A percentile compares a stretch with the other conserved stretches of the same genome.
phyloP scores from a whole-genome alignment of 1,284 basidiomycete genomes.

The Trichosporon faecale region DNA sequence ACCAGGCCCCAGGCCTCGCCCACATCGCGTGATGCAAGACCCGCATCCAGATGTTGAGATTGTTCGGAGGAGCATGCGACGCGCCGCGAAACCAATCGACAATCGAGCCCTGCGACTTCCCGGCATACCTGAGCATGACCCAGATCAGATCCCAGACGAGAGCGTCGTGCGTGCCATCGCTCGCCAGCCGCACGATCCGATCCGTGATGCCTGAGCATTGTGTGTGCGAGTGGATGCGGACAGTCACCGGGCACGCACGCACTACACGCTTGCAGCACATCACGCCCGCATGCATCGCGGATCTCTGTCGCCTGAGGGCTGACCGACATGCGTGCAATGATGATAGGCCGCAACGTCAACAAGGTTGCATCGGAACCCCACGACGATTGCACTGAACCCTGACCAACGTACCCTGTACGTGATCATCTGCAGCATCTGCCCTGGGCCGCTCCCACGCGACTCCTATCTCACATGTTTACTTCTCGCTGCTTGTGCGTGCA shows the following conservation, averaged over 20 bases:
- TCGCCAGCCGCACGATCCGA: too few species aligned
- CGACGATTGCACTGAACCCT: not conserved
- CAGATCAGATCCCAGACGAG: not conserved
- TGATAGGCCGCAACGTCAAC: not conserved
- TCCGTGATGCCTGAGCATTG: not conserved
- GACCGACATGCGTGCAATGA: not conserved
- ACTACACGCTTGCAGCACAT: not conserved
- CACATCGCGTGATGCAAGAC: not conserved
- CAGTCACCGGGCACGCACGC: not conserved
- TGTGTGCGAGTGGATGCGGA: not conserved
- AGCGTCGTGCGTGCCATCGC: too few species aligned
- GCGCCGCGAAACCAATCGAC: not conserved
- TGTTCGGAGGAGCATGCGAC: conserved; percentile 1
- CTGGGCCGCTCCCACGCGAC: not conserved
- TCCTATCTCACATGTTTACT: too few species aligned
- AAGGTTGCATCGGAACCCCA: not conserved
- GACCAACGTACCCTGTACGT: conserved; percentile 1
- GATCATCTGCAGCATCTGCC: not conserved
- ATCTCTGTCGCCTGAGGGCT: not conserved
- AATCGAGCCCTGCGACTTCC: not conserved
- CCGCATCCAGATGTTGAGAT: too few species aligned
- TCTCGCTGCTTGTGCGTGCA: not conserved
- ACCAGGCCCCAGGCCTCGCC: not conserved
- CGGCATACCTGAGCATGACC: too few species aligned
- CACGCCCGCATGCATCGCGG: not conserved